A percentile compares a stretch with the other conserved stretches of the same genome.
Evolutionary conservation across 2,329 filamentous ascomycete species (phyloP).

Genomic region (Endocalyx cinctus): DNA sequence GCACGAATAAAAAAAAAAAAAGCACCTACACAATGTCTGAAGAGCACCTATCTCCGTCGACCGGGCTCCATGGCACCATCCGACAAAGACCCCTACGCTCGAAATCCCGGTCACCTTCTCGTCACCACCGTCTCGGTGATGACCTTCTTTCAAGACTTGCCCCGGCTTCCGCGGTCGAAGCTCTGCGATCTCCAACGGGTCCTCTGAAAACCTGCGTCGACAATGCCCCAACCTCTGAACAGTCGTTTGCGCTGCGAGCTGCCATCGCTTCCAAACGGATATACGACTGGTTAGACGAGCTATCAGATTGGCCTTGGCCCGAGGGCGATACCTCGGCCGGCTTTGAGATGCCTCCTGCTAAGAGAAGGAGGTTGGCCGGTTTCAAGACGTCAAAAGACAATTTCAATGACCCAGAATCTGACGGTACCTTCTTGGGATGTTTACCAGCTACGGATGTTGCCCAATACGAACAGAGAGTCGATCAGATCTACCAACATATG

Average conservation of each 20-base stretch:
- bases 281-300: slow-evolving; percentile 70
- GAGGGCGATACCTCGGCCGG: slow-evolving; percentile 43
- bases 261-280: slow-evolving; percentile 68
- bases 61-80: slow-evolving; percentile 31
- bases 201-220: slow-evolving; percentile 56
- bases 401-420: slow-evolving; percentile 24
- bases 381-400: slow-evolving; percentile 14
- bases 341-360: slow-evolving; percentile 45
- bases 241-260: slow-evolving; percentile 66
- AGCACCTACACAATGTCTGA: no score
- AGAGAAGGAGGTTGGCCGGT: slow-evolving; percentile 34
- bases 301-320: slow-evolving; percentile 58
- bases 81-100: slow-evolving; percentile 36
- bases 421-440: slow-evolving; percentile 60
- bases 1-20: no score
- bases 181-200: slow-evolving; percentile 50
- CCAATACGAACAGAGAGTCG: slow-evolving; percentile 67
- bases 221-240: slow-evolving; percentile 58
- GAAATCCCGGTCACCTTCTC: slow-evolving; percentile 41
- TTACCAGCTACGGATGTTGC: slow-evolving; percentile 60
- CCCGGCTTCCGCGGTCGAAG: slow-evolving; percentile 56
- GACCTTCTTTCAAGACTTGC: slow-evolving; percentile 59
- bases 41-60: slow-evolving; percentile 31
- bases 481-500: slow-evolving; percentile 67
- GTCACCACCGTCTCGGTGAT: slow-evolving; percentile 41